These are phyloP conservation scores for Rosa rugosa DNA, from an alignment of 306 rosid species.

Conservation along the genomic window DNA sequence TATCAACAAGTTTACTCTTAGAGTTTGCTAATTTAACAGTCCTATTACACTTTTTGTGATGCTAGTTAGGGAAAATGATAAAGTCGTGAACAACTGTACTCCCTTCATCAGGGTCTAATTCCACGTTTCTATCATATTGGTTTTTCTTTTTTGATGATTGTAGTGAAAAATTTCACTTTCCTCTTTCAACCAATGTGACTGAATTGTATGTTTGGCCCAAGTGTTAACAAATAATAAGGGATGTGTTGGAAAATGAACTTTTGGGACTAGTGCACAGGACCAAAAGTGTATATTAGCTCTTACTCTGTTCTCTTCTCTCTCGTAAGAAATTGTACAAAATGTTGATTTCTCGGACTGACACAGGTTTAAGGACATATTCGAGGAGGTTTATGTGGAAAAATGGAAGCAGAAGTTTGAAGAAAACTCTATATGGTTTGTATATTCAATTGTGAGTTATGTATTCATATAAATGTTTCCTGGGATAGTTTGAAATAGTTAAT, in stretches of 20 bases:
- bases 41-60: not conserved
- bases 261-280: not conserved
- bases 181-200: not conserved
- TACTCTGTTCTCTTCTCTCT: not conserved
- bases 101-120: not conserved
- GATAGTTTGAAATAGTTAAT: slow-evolving; percentile 22
- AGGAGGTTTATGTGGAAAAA: slow-evolving; percentile 81
- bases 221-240: not conserved
- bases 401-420: slow-evolving; percentile 91
- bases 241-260: not conserved
- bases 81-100: not conserved
- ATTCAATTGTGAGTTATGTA: slow-evolving; percentile 10
- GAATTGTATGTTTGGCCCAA: not conserved
- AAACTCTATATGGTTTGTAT: slow-evolving; percentile 78
- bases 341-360: slow-evolving; percentile 23
- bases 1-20: not conserved
- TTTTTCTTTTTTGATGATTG: not conserved
- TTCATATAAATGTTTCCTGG: slow-evolving; percentile 9
- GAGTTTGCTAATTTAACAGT: not conserved
- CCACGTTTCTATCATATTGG: not conserved
- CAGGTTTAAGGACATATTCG: slow-evolving; percentile 96
- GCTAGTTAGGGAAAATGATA: not conserved
- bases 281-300: not conserved
- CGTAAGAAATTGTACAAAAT: slow-evolving; percentile 15
- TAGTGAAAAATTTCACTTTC: not conserved